phyloP scores from a whole-genome alignment of 345 rosid genomes.

The Erodium maritimum region DNA sequence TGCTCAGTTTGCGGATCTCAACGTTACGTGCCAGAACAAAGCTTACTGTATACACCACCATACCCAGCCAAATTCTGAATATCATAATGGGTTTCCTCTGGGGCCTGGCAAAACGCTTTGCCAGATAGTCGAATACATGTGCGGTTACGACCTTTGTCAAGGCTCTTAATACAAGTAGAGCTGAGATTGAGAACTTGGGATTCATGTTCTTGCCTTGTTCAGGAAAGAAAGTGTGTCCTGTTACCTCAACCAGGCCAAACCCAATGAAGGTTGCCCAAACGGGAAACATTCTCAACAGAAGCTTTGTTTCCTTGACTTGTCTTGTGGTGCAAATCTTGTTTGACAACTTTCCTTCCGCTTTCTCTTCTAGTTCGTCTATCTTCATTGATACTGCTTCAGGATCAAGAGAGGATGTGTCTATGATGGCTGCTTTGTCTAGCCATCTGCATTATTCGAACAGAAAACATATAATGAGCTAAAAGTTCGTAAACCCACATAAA shows the following conservation, averaged over 20 bases:
- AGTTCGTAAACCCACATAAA: too few species aligned
- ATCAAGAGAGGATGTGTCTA: background rate
- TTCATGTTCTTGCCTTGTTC: background rate
- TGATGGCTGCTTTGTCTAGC: background rate
- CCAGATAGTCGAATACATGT: background rate
- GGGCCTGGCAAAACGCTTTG: background rate
- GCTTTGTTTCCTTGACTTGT: background rate
- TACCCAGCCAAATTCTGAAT: background rate
- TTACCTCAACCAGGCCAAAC: background rate
- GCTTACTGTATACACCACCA: background rate
- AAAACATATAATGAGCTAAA: too few species aligned
- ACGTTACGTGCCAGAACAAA: background rate
- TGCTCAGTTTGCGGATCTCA: background rate
- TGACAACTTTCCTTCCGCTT: background rate
- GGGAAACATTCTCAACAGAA: background rate
- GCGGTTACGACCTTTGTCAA: background rate
- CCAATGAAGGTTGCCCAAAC: background rate
- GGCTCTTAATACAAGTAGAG: background rate
- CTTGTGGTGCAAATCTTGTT: background rate
- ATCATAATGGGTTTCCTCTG: background rate
- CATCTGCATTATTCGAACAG: background rate
- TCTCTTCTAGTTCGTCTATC: background rate
- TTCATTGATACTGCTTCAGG: background rate
- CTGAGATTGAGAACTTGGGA: background rate
- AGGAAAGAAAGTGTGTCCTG: background rate